These are phyloP conservation scores for Pythium dissotocum DNA, from an alignment of 352 stramenopile genomes.

Conservation along the genomic window DNA sequence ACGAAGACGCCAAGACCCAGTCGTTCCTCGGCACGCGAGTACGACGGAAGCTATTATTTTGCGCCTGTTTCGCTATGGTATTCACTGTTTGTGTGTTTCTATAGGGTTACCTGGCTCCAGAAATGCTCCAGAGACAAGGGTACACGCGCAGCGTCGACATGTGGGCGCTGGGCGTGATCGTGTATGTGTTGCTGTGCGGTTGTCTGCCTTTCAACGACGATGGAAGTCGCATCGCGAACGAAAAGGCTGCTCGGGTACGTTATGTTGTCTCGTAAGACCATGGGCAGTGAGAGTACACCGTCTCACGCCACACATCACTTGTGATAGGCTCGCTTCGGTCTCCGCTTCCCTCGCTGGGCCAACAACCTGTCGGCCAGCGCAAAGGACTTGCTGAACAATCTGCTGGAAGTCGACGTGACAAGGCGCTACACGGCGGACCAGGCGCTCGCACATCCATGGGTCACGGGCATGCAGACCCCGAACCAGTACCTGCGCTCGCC, in stretches of 20 bases:
- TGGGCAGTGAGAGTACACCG: not conserved
- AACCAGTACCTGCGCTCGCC: slow-evolving; percentile 89
- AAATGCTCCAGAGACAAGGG: slow-evolving; percentile 97
- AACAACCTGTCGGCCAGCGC: slow-evolving; percentile 81
- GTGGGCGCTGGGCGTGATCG: slow-evolving; percentile 98
- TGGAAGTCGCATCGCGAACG: slow-evolving; percentile 79
- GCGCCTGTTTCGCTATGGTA: not conserved
- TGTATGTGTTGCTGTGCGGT: slow-evolving; percentile 97
- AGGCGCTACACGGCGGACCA: slow-evolving; percentile 85
- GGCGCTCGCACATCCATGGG: slow-evolving; percentile 80
- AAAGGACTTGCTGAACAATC: slow-evolving; percentile 82
- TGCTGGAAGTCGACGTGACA: slow-evolving; percentile 79
- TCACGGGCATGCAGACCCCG: slow-evolving; percentile 80
- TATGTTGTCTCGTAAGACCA: slow-evolving; percentile 1
- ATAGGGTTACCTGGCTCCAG: slow-evolving; percentile 96
- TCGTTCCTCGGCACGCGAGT: slow-evolving; percentile 83
- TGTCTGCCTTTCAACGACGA: slow-evolving; percentile 99
- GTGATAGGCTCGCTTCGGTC: slow-evolving; percentile 89
- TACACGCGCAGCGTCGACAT: slow-evolving; percentile 98
- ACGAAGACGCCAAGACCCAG: slow-evolving; percentile 76
- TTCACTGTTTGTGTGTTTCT: not conserved
- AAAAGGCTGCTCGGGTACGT: slow-evolving; percentile 66
- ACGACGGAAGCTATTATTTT: not conserved
- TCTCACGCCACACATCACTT: not conserved
- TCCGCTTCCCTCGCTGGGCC: slow-evolving; percentile 95